These are phyloP conservation scores for Scleroderma citrinum DNA, from an alignment of 768 basidiomycete species.

Conservation along the genomic window DNA sequence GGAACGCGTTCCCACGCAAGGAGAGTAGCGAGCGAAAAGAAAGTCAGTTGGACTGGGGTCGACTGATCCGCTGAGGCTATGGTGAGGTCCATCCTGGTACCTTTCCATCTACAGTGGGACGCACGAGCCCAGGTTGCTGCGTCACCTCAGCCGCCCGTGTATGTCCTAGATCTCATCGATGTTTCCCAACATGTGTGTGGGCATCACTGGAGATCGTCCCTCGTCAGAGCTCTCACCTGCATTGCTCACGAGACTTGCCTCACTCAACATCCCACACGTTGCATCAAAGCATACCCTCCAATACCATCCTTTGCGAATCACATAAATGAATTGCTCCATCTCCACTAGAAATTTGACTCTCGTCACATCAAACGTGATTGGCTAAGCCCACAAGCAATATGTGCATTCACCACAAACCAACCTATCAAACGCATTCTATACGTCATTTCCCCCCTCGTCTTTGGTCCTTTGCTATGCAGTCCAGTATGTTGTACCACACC, in stretches of 20 bases:
- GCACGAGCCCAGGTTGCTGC: not conserved
- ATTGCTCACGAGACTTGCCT: not conserved
- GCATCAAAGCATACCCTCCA: not conserved
- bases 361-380: not conserved
- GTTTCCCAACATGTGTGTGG: not conserved
- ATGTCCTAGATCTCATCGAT: not conserved
- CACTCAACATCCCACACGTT: not conserved
- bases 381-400: not conserved
- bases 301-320: not conserved
- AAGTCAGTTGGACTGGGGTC: conserved; percentile 42
- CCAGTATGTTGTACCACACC: not conserved
- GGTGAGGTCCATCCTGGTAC: not conserved
- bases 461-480: not conserved
- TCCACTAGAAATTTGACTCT: conserved; percentile 1
- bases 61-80: conserved; percentile 41
- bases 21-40: conserved; percentile 37
- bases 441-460: not conserved
- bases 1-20: conserved; percentile 92
- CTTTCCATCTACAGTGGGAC: not conserved
- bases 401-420: not conserved
- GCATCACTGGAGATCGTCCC: not conserved
- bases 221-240: not conserved
- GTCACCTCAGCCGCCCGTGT: not conserved
- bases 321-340: not conserved
- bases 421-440: not conserved